Evolutionary conservation across 306 rosid species (phyloP).

Genomic region (Mimosa bimucronata): DNA sequence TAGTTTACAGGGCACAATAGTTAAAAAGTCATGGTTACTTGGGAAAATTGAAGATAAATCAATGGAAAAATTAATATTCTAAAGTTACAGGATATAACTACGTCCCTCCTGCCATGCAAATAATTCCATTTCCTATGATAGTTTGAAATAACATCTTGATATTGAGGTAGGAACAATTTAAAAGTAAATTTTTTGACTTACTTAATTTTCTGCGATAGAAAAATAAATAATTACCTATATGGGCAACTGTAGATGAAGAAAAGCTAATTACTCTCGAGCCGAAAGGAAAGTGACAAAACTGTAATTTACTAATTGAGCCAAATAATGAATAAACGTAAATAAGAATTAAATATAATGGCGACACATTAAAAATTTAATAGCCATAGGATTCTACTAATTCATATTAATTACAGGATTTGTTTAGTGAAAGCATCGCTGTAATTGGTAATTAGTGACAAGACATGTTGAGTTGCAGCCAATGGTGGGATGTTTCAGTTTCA

Average conservation of each 20-base stretch:
- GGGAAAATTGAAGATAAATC: too few species aligned
- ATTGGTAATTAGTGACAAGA: conserved; percentile 24
- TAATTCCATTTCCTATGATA: neutral
- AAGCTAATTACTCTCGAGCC: neutral
- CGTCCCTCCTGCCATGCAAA: neutral
- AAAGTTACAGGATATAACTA: too few species aligned
- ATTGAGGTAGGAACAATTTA: neutral
- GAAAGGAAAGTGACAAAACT: neutral
- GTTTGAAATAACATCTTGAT: neutral
- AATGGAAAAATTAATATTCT: too few species aligned
- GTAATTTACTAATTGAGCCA: neutral
- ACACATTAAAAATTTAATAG: neutral
- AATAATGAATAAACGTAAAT: neutral
- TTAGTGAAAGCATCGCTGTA: neutral
- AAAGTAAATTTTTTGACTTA: too few species aligned
- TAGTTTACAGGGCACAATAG: too few species aligned
- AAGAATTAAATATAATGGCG: neutral
- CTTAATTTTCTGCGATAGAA: neutral
- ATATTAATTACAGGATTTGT: neutral
- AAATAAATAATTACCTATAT: neutral
- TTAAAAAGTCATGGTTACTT: too few species aligned
- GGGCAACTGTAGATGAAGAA: neutral
- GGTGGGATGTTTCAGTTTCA: neutral
- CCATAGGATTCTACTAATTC: conserved; percentile 12
- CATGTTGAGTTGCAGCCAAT: neutral